phyloP scores from a whole-genome alignment of 1,139 yeast genomes.

The Schizosaccharomyces versatilis region DNA sequence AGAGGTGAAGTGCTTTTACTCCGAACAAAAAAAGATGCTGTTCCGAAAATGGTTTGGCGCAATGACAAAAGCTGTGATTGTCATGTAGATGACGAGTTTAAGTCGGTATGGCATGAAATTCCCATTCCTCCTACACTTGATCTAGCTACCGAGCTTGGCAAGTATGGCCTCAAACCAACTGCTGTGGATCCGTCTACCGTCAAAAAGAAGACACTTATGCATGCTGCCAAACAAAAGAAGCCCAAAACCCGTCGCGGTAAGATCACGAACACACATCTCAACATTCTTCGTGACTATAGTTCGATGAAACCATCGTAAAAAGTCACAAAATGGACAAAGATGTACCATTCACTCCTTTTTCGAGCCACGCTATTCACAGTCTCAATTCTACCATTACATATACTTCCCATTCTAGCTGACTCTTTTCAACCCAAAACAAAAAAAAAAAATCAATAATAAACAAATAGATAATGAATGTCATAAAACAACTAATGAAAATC shows the following conservation, averaged over 20 bases:
- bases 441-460: too few species aligned
- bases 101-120: conserved; percentile 46
- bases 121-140: conserved; percentile 65
- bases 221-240: conserved; percentile 33
- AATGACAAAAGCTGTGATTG: conserved; percentile 57
- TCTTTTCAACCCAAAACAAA: too few species aligned
- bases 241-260: conserved; percentile 83
- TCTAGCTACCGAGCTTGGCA: conserved; percentile 54
- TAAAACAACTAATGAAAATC: too few species aligned
- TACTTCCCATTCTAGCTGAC: too few species aligned
- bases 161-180: conserved; percentile 81
- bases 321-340: too few species aligned
- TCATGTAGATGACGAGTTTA: conserved; percentile 34
- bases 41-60: conserved; percentile 82
- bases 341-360: too few species aligned
- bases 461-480: too few species aligned
- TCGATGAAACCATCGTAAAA: not conserved
- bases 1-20: conserved; percentile 16
- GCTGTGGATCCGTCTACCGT: conserved; percentile 86
- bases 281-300: conserved; percentile 58
- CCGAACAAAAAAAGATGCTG: conserved; percentile 77
- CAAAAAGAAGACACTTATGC: conserved; percentile 28
- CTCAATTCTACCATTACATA: too few species aligned
- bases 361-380: too few species aligned
- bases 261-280: conserved; percentile 92